A percentile compares a stretch with the other conserved stretches of the same genome.
Evolutionary conservation across 129 eudicot genomes (phyloP).

Genomic region (Daucus carota): DH1_v3.0 NC_030385.2:35906001-35906500

Average conservation of each 20-base stretch:
- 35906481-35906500: not conserved
- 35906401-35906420: not conserved
- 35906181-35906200: not conserved
- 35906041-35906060: conserved; percentile 95
- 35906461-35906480: too few species aligned
- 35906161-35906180: not conserved
- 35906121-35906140: not conserved
- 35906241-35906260: too few species aligned
- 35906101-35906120: conserved; percentile 37
- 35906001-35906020: conserved; percentile 50
- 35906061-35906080: conserved; percentile 88
- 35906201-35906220: not conserved
- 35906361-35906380: not conserved
- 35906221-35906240: not conserved
- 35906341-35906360: not conserved
- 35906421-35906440: not conserved
- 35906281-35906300: not conserved
- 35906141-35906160: not conserved
- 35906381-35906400: not conserved
- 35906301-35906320: not conserved
- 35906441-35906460: not conserved
- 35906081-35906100: conserved; percentile 88
- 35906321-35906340: not conserved
- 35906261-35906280: not conserved
- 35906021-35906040: conserved; percentile 88